These are phyloP conservation scores for Akebia trifoliata DNA, from an alignment of 164 flowering plant genomes.

Conservation along the genomic window DNA sequence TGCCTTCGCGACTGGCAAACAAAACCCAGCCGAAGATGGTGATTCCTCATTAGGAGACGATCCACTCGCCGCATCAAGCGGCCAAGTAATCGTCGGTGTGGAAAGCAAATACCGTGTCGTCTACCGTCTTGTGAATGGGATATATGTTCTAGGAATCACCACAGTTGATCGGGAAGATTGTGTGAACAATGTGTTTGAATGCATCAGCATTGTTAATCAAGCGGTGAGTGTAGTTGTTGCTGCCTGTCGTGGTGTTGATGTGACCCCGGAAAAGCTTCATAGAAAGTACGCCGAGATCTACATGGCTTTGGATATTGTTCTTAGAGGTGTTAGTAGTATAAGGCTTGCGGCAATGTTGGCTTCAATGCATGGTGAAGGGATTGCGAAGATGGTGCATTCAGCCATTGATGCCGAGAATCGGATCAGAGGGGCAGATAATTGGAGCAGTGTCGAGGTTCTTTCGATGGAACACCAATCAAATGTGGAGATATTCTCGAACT, in stretches of 20 bases:
- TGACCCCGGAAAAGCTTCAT: constrained; percentile 82
- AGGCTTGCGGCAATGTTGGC: constrained; percentile 79
- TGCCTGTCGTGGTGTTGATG: constrained; percentile 96
- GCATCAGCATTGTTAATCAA: constrained; percentile 84
- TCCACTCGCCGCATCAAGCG: constrained; percentile 86
- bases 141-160: constrained; percentile 84
- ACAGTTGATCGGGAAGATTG: constrained; percentile 54
- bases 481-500: constrained; percentile 55
- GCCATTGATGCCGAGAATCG: constrained; percentile 69
- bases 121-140: constrained; percentile 79
- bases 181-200: constrained; percentile 79
- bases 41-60: constrained; percentile 74
- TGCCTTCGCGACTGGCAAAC: constrained; percentile 44
- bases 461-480: constrained; percentile 54
- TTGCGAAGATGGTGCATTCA: constrained; percentile 92
- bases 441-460: constrained; percentile 48
- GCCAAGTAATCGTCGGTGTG: constrained; percentile 87
- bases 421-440: constrained; percentile 79
- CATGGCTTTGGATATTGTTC: constrained; percentile 86
- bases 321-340: constrained; percentile 75
- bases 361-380: constrained; percentile 82
- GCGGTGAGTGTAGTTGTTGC: constrained; percentile 83
- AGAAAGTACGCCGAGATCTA: constrained; percentile 83
- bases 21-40: constrained; percentile 15
- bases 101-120: constrained; percentile 86